A percentile compares a stretch with the other conserved stretches of the same genome.
Conservation (phyloP, 306 rosid species). For the Cucurbita moschata region DNA sequence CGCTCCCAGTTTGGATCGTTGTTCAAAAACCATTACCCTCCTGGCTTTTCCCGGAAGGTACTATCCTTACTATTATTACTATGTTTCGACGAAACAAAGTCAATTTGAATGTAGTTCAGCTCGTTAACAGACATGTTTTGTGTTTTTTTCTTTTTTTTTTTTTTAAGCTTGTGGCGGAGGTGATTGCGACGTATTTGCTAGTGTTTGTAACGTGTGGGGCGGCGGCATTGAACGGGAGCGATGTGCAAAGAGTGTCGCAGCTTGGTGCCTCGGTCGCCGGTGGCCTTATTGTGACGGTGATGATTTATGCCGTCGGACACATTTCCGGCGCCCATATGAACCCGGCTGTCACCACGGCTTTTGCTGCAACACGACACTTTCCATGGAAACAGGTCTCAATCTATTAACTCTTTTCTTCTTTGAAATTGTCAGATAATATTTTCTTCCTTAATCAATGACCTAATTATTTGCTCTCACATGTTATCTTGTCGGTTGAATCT, state of each 20-base stretch:
- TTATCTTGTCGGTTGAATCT: background rate
- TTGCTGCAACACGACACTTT: constrained; percentile 44
- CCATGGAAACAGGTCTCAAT: constrained; percentile 67
- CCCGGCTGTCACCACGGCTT: constrained; percentile 75
- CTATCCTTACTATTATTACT: background rate
- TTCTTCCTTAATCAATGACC: background rate
- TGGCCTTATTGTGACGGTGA: constrained; percentile 53
- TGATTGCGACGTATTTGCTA: constrained; percentile 47
- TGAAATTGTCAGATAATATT: background rate
- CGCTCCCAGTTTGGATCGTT: background rate
- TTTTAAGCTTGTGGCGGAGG: constrained; percentile 55
- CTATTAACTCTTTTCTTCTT: background rate
- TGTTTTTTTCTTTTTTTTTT: background rate
- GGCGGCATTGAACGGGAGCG: constrained; percentile 30
- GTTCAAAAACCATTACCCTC: constrained; percentile 25
- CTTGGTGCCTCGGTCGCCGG: constrained; percentile 71
- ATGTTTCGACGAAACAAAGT: background rate
- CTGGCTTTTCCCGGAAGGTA: constrained; percentile 20
- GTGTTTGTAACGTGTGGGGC: constrained; percentile 71
- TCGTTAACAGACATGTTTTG: background rate
- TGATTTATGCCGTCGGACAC: constrained; percentile 78
- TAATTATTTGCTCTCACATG: constrained; percentile 1
- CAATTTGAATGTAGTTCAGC: too few species aligned
- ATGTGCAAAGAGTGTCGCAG: constrained; percentile 39
- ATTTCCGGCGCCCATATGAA: constrained; percentile 86